A percentile compares a stretch with the other conserved stretches of the same genome.
Conservation (phyloP, 176 grass and related monocot species). For the Oryza punctata region DNA sequence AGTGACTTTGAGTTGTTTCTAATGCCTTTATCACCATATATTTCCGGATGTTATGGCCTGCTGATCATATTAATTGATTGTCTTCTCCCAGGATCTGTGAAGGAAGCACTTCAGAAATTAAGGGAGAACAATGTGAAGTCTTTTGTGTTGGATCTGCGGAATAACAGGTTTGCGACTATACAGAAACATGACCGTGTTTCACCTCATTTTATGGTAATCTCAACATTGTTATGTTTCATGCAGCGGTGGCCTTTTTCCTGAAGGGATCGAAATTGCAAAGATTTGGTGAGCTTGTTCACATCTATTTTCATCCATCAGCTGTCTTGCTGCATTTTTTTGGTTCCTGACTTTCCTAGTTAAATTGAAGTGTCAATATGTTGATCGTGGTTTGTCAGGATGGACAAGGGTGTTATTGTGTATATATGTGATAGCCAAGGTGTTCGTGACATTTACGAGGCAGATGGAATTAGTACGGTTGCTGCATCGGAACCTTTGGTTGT, state of each 20-base stretch:
- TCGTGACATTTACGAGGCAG: conserved; percentile 97
- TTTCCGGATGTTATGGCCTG: background rate
- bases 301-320: background rate
- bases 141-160: conserved; percentile 92
- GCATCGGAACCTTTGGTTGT: conserved; percentile 89
- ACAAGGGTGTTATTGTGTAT: conserved; percentile 97
- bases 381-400: conserved; percentile 62
- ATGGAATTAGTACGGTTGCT: conserved; percentile 70
- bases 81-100: conserved; percentile 65
- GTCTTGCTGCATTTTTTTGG: background rate
- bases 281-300: conserved; percentile 65
- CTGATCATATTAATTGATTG: background rate
- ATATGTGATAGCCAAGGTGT: conserved; percentile 88
- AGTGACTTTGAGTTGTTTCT: background rate
- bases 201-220: conserved; percentile 18
- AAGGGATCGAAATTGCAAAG: conserved; percentile 98
- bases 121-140: conserved; percentile 87
- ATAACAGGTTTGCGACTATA: conserved; percentile 70
- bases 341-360: background rate
- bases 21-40: background rate
- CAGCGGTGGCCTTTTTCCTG: conserved; percentile 97
- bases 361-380: background rate
- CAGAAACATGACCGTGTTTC: conserved; percentile 9
- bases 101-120: conserved; percentile 86
- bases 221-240: conserved; percentile 40